These are phyloP conservation scores for Xylariaceae sp. DNA, from an alignment of 2,329 filamentous ascomycete genomes.

Conservation along the genomic window DNA sequence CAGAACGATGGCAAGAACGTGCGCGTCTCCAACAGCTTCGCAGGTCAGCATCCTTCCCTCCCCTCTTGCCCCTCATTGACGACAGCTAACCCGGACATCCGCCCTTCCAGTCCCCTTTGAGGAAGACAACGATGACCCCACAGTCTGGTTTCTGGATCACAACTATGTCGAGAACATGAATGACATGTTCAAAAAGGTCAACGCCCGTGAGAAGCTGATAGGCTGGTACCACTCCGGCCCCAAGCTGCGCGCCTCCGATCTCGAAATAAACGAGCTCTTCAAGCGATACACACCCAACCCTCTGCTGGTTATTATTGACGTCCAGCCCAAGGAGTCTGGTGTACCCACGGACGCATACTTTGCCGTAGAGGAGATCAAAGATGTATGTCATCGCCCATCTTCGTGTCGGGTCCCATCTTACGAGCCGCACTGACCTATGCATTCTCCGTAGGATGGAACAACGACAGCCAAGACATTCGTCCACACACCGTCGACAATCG, in stretches of 20 bases:
- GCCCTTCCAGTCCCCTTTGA: constrained; percentile 78
- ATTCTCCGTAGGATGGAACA: constrained; percentile 72
- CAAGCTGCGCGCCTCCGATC: constrained; percentile 91
- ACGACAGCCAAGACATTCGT: constrained; percentile 97
- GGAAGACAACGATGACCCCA: constrained; percentile 97
- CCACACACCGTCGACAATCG: constrained; percentile 96
- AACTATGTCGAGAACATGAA: constrained; percentile 99
- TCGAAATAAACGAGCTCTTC: constrained; percentile 99
- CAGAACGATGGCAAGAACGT: constrained; percentile 97
- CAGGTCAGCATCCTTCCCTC: constrained; percentile 57
- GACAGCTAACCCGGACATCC: constrained; percentile 13
- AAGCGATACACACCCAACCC: constrained; percentile 98
- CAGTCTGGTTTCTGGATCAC: constrained; percentile 98
- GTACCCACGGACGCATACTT: constrained; percentile 99
- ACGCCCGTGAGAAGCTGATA: constrained; percentile 96
- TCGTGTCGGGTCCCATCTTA: neutral
- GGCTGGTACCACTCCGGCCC: constrained; percentile 99
- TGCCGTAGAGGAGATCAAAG: constrained; percentile 98
- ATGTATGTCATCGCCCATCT: constrained; percentile 56
- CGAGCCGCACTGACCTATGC: constrained; percentile 10
- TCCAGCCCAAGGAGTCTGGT: constrained; percentile 95
- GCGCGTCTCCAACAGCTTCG: constrained; percentile 97
- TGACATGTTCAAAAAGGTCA: constrained; percentile 99
- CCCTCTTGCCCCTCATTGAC: neutral
- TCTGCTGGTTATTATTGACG: constrained; percentile 94